These are phyloP conservation scores for Podaxis pistillaris DNA, from an alignment of 768 basidiomycete species.

Conservation along the genomic window DNA sequence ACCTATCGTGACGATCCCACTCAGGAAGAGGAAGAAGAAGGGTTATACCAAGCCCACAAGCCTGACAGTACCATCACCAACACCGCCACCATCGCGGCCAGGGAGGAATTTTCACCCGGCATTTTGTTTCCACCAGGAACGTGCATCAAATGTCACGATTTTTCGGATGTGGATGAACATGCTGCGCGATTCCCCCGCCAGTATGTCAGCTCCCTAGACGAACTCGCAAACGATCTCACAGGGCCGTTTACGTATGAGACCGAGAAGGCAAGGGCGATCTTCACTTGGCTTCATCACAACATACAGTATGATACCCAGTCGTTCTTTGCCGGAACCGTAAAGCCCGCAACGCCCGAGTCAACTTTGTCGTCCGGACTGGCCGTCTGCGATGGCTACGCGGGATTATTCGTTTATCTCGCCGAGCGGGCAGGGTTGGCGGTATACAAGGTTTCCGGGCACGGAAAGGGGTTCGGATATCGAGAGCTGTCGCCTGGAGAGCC, in stretches of 20 bases:
- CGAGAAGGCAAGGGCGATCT: slow-evolving; percentile 46
- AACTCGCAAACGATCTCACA: slow-evolving; percentile 39
- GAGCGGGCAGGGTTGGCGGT: slow-evolving; percentile 37
- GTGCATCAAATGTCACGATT: slow-evolving; percentile 45
- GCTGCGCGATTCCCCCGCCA: slow-evolving; percentile 43
- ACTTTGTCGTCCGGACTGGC: slow-evolving; percentile 43
- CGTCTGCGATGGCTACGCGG: slow-evolving; percentile 50
- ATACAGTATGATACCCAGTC: slow-evolving; percentile 42
- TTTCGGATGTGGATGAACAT: slow-evolving; percentile 40
- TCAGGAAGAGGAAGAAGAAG: not conserved
- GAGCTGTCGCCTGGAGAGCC: slow-evolving; percentile 30
- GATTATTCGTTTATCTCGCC: slow-evolving; percentile 40
- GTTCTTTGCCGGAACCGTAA: slow-evolving; percentile 43
- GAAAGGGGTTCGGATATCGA: slow-evolving; percentile 43
- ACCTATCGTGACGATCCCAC: not conserved
- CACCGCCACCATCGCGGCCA: slow-evolving; percentile 27
- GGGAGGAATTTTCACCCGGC: not conserved
- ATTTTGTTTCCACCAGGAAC: slow-evolving; percentile 17
- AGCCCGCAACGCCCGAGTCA: slow-evolving; percentile 33
- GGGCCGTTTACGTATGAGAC: slow-evolving; percentile 40
- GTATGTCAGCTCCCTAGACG: slow-evolving; percentile 33
- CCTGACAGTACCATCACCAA: slow-evolving; percentile 16
- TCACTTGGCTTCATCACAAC: slow-evolving; percentile 47
- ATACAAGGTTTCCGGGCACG: slow-evolving; percentile 42
- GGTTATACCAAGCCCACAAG: not conserved